Percentiles rank a stretch among this genome's conserved stretches.
These are phyloP conservation scores for Phytophthora pini DNA, from an alignment of 352 stramenopile species.

Conservation along the genomic window DNA sequence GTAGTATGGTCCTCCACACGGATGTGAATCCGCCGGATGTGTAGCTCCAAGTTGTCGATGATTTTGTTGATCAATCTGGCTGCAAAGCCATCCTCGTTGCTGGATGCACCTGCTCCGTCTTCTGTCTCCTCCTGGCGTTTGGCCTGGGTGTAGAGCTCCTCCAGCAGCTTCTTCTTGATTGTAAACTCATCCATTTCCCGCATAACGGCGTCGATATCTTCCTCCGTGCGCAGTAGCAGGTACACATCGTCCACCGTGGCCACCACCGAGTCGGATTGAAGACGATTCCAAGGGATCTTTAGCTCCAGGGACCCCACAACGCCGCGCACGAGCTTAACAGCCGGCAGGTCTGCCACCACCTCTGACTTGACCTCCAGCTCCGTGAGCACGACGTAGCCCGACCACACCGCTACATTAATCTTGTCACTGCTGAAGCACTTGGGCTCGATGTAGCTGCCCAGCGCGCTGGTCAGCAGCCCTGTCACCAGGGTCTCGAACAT, in stretches of 20 bases:
- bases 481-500: constrained; percentile 92
- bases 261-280: constrained; percentile 89
- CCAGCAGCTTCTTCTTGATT: constrained; percentile 86
- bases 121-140: constrained; percentile 63
- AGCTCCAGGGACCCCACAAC: constrained; percentile 88
- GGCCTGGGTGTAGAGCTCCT: constrained; percentile 78
- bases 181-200: constrained; percentile 79
- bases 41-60: constrained; percentile 90
- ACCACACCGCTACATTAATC: constrained; percentile 90
- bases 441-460: constrained; percentile 89
- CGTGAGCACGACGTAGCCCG: constrained; percentile 84
- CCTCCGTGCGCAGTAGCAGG: constrained; percentile 77
- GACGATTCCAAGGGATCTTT: constrained; percentile 91
- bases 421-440: constrained; percentile 91
- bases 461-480: constrained; percentile 81
- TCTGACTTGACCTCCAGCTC: constrained; percentile 85
- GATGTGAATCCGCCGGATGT: constrained; percentile 88
- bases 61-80: constrained; percentile 88
- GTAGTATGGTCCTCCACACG: constrained; percentile 79
- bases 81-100: constrained; percentile 70
- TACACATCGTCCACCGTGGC: constrained; percentile 90
- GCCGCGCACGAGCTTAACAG: constrained; percentile 76
- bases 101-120: constrained; percentile 5
- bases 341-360: constrained; percentile 64
- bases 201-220: constrained; percentile 82